A percentile compares a stretch with the other conserved stretches of the same genome.
These are phyloP conservation scores for Somion occarium DNA, from an alignment of 1,284 basidiomycete species.

Conservation along the genomic window DNA sequence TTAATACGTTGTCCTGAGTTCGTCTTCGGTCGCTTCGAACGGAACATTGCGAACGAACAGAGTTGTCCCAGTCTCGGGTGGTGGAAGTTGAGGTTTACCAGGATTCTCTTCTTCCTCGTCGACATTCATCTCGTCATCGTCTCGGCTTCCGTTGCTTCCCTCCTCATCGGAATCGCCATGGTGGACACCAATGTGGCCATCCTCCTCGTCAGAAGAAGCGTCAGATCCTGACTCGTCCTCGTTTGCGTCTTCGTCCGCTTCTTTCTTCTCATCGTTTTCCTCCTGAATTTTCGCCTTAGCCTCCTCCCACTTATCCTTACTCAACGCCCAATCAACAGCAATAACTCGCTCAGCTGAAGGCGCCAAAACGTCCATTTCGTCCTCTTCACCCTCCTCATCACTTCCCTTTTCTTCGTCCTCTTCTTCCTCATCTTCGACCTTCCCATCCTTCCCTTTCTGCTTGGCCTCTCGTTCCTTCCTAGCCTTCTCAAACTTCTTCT, in stretches of 20 bases:
- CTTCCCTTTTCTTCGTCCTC: slow-evolving; percentile 43
- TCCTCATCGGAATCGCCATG: slow-evolving; percentile 21
- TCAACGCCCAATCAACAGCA: slow-evolving; percentile 95
- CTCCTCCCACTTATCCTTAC: slow-evolving; percentile 90
- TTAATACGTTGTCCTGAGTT: slow-evolving; percentile 74
- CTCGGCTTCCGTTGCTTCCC: slow-evolving; percentile 21
- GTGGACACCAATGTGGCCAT: slow-evolving; percentile 30
- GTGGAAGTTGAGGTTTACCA: slow-evolving; percentile 69
- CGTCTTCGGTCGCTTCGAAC: slow-evolving; percentile 89
- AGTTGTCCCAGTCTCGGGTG: slow-evolving; percentile 83
- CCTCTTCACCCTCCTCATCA: slow-evolving; percentile 32
- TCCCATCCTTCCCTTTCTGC: slow-evolving; percentile 32
- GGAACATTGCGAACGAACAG: slow-evolving; percentile 95
- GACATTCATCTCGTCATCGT: slow-evolving; percentile 33
- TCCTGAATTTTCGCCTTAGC: slow-evolving; percentile 57
- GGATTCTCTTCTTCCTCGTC: slow-evolving; percentile 52
- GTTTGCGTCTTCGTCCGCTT: slow-evolving; percentile 30
- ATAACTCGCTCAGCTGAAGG: slow-evolving; percentile 28
- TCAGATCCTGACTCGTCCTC: slow-evolving; percentile 44
- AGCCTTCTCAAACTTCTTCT: slow-evolving; percentile 45
- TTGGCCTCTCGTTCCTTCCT: slow-evolving; percentile 31
- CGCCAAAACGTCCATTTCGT: slow-evolving; percentile 40
- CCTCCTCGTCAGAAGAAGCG: slow-evolving; percentile 32
- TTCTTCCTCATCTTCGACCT: slow-evolving; percentile 39
- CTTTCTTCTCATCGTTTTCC: slow-evolving; percentile 29